phyloP scores from a whole-genome alignment of 2,329 filamentous ascomycete species.

The Xylaria sp. region DNA sequence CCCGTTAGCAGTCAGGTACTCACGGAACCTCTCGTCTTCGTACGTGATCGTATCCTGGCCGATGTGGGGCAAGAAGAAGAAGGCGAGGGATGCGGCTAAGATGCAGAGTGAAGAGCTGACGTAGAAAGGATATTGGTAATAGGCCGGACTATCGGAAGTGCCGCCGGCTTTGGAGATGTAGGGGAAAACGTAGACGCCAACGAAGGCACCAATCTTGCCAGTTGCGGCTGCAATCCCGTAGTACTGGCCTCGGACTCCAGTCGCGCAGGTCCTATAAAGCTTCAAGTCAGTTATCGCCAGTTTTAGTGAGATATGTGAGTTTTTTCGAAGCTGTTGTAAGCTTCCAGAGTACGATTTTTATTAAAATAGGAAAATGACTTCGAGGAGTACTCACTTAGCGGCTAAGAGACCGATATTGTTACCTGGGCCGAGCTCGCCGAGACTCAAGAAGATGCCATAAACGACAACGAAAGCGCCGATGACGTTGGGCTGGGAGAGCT shows the following conservation, averaged over 20 bases:
- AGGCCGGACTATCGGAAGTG: slow-evolving; percentile 57
- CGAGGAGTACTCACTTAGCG: slow-evolving; percentile 63
- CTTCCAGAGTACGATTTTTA: background rate
- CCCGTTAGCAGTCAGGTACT: slow-evolving; percentile 76
- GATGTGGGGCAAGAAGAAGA: slow-evolving; percentile 78
- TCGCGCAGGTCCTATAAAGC: slow-evolving; percentile 72
- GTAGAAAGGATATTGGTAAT: slow-evolving; percentile 88
- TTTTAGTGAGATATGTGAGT: background rate
- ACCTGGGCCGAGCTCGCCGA: slow-evolving; percentile 85
- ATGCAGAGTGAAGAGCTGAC: slow-evolving; percentile 82
- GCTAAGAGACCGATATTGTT: slow-evolving; percentile 92
- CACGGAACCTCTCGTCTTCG: slow-evolving; percentile 81
- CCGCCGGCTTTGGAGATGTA: slow-evolving; percentile 73
- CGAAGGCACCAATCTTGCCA: slow-evolving; percentile 84
- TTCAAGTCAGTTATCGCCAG: background rate
- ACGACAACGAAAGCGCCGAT: slow-evolving; percentile 82
- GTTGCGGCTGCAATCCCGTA: slow-evolving; percentile 77
- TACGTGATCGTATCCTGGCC: slow-evolving; percentile 84
- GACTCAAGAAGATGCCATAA: slow-evolving; percentile 79
- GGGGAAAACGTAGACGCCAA: slow-evolving; percentile 85
- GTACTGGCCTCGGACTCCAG: slow-evolving; percentile 81
- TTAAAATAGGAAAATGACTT: background rate
- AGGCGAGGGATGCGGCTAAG: slow-evolving; percentile 73
- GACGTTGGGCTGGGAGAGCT: slow-evolving; percentile 72
- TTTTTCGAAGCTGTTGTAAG: background rate